Evolutionary conservation across 2,329 filamentous ascomycete species (phyloP).

Genomic region (Fusarium tjaetaba): DNA sequence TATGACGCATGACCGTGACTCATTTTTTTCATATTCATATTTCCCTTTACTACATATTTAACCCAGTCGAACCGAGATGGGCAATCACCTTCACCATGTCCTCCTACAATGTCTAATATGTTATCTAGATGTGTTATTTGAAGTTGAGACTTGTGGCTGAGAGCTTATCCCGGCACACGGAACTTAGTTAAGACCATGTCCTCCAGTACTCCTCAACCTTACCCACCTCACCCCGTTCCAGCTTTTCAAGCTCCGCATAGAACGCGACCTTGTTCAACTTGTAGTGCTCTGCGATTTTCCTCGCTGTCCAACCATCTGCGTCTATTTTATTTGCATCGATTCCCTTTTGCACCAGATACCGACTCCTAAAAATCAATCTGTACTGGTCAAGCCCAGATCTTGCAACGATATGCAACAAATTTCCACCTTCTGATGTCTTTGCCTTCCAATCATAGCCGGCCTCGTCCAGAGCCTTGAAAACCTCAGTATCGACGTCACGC

Average conservation of each 20-base stretch:
- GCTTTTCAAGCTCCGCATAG: not conserved
- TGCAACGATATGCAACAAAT: not conserved
- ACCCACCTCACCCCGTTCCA: not conserved
- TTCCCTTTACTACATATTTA: not conserved
- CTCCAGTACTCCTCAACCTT: not conserved
- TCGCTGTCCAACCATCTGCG: not conserved
- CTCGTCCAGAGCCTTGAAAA: rapidly evolving
- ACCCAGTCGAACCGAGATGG: not conserved
- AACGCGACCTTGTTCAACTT: rapidly evolving
- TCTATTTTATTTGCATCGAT: rapidly evolving
- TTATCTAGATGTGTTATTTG: too few relatives aligned
- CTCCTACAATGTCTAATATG: not conserved
- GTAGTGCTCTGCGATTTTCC: not conserved
- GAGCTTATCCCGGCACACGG: too few relatives aligned
- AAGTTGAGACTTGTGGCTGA: too few relatives aligned
- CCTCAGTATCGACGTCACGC: rapidly evolving
- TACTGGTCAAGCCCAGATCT: rapidly evolving
- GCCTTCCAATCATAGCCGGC: not conserved
- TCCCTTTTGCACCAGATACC: not conserved
- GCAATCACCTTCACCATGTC: not conserved
- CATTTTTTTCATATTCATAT: not conserved
- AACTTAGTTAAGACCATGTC: too few relatives aligned
- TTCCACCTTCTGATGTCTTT: not conserved
- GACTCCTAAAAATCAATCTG: not conserved
- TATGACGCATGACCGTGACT: rapidly evolving